These are phyloP conservation scores for Cutaneotrichosporon mucoides DNA, from an alignment of 1,284 basidiomycete species.

Conservation along the genomic window DNA sequence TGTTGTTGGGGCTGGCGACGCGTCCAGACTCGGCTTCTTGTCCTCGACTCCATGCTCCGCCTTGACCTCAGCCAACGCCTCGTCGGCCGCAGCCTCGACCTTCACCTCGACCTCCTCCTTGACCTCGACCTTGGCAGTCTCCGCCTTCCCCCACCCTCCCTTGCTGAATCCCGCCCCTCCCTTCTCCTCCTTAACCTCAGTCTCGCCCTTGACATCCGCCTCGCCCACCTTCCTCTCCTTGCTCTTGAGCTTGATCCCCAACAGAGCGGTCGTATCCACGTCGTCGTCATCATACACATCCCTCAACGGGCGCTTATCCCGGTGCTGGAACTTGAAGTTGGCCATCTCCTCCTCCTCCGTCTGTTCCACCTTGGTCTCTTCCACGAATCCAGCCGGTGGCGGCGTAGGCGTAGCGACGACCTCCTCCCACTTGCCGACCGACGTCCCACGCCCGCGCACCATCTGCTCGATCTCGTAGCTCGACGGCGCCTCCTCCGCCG, in stretches of 20 bases:
- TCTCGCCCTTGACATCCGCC: conserved; percentile 5
- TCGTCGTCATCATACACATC: conserved; percentile 45
- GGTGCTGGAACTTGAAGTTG: conserved; percentile 30
- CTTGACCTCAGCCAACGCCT: not conserved
- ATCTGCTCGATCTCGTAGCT: conserved; percentile 56
- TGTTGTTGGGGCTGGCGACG: not conserved
- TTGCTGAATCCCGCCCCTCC: conserved; percentile 3
- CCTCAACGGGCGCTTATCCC: conserved; percentile 25
- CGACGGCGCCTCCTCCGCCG: conserved; percentile 60
- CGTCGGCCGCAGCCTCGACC: not conserved
- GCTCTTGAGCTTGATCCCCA: conserved; percentile 37
- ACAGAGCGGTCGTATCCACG: conserved; percentile 30
- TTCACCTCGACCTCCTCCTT: conserved; percentile 5
- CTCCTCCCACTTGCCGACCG: conserved; percentile 78
- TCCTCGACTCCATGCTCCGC: not conserved
- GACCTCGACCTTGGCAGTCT: conserved; percentile 8
- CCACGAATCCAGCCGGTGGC: not conserved
- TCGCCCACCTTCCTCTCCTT: conserved; percentile 29
- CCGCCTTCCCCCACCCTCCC: conserved; percentile 21
- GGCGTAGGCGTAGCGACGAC: conserved; percentile 47
- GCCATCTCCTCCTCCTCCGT: conserved; percentile 29
- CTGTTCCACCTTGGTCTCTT: not conserved
- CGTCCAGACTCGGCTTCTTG: conserved; percentile 4
- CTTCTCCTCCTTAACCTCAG: not conserved
- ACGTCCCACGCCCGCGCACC: conserved; percentile 62